Base-by-base conservation (phyloP, 2,329 filamentous ascomycete species). In the Fonsecaea multimorphosa region DNA sequence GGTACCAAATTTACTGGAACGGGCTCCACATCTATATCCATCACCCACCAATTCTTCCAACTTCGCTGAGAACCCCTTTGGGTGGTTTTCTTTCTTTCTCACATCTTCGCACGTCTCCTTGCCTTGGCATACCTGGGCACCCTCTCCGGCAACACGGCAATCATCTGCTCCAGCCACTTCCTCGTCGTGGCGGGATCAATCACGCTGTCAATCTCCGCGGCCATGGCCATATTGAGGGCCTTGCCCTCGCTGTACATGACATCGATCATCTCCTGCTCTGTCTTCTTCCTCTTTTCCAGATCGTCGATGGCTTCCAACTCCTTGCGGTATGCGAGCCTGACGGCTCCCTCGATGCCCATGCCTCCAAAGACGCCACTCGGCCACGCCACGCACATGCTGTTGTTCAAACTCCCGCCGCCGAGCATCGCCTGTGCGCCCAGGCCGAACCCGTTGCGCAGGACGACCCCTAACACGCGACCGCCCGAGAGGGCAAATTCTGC, bases 391-490 rank as follows among this genome's bases (percentile, higher is more conserved):
- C 63, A 63, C 66, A 68, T 65, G 59, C 66, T 68, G 59, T 68
- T 68, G n/a, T 55, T 65, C 63, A 68, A 58, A 49, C 66, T 68
- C 52, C 63, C 66, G 55, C 66, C 66, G 40, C 66, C 66, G 54
- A 68, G 66, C 66, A 68, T 68, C 63, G 66, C 66, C 51, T 68
- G 66, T 54, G 66, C 66, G 38, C 66, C 66, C n/a, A 68, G 58
- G 31, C 66, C 66, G 54, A 68, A 68, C n/a, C 66, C 63, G 38
- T 68, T 68, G 61, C 66, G 63, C 51, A 68, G 58, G 32, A 68
- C 63, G 54, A 68, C 46, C 36, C 66, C 66, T 27, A 68, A 31
- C 46, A 68, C 49, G 55, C 66, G 66, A 46, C 66, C 66, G 58
- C 66, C 66, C 24, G 58, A 51, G 60, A 68, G 54, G 51, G 58